Percentiles rank a stretch among this genome's conserved stretches.
Conservation (phyloP, 257 asterid genomes). For the Solanum infundibuliforme region DNA sequence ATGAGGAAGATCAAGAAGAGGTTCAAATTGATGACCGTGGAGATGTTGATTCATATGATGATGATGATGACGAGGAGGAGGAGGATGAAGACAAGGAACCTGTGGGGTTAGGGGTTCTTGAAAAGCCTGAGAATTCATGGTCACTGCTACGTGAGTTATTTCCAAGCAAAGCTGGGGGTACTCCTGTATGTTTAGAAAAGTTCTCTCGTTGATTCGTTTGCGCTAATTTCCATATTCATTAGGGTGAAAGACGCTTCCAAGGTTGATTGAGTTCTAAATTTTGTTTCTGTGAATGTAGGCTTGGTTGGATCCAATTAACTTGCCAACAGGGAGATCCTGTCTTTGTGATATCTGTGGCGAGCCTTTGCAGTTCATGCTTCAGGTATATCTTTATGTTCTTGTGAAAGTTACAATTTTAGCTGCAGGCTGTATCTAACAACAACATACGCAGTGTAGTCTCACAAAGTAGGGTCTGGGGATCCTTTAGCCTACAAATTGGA, state of each 20-base stretch:
- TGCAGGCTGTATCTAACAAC: background rate
- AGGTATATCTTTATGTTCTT: slow-evolving; percentile 38
- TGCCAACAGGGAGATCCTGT: slow-evolving; percentile 52
- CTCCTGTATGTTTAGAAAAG: slow-evolving; percentile 51
- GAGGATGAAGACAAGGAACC: slow-evolving; percentile 45
- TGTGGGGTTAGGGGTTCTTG: slow-evolving; percentile 67
- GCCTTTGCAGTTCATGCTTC: slow-evolving; percentile 90
- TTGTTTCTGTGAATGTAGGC: slow-evolving; percentile 39
- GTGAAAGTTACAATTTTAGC: background rate
- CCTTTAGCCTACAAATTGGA: background rate
- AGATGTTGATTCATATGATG: slow-evolving; percentile 27
- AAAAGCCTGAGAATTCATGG: slow-evolving; percentile 52
- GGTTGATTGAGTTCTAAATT: slow-evolving; percentile 1
- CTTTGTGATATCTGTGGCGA: slow-evolving; percentile 72
- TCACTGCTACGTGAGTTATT: slow-evolving; percentile 61
- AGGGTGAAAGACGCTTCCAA: background rate
- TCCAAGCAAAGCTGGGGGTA: slow-evolving; percentile 95
- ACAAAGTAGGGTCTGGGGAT: background rate
- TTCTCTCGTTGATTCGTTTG: background rate
- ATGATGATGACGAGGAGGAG: slow-evolving; percentile 36
- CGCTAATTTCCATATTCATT: background rate
- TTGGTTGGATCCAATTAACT: slow-evolving; percentile 81
- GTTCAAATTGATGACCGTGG: slow-evolving; percentile 24
- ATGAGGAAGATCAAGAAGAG: slow-evolving; percentile 47
- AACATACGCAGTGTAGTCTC: background rate